A percentile compares a stretch with the other conserved stretches of the same genome.
These are phyloP conservation scores for Naganishia antarctica DNA, from an alignment of 768 basidiomycete genomes.

Conservation along the genomic window DNA sequence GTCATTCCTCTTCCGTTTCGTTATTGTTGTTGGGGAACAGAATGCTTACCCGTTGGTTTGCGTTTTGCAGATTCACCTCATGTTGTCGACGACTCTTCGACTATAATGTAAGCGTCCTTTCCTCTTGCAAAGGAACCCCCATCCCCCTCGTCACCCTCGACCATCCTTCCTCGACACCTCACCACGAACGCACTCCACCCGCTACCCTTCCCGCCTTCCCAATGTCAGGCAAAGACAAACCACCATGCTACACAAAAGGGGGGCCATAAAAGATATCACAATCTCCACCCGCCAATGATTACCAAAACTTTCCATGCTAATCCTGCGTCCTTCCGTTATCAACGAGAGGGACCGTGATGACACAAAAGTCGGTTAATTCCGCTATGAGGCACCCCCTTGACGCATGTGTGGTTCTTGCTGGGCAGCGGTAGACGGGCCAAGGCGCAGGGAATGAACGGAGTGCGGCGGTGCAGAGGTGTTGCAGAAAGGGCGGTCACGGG, in stretches of 20 bases:
- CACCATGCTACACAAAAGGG: background rate
- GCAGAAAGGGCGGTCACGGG: background rate
- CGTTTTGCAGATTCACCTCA: background rate
- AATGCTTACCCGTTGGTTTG: background rate
- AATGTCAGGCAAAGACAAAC: background rate
- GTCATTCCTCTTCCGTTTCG: background rate
- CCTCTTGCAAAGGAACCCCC: background rate
- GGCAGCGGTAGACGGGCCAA: too few species aligned
- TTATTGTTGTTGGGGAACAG: background rate
- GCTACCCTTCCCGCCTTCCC: background rate
- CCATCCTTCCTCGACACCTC: background rate
- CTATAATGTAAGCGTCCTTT: constrained; percentile 1
- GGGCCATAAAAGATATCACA: background rate
- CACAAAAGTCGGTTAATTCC: constrained; percentile 16
- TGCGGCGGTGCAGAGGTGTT: background rate
- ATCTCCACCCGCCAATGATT: constrained; percentile 19
- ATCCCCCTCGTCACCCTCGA: background rate
- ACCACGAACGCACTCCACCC: background rate
- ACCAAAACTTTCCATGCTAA: constrained; percentile 30
- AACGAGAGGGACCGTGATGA: constrained; percentile 25
- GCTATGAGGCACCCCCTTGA: constrained; percentile 25
- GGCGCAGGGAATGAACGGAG: background rate
- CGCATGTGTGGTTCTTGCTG: constrained; percentile 5
- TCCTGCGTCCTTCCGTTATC: constrained; percentile 22
- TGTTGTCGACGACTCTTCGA: too few species aligned